Evolutionary conservation across 768 basidiomycete species (phyloP).

Genomic region (Hypholoma fasciculare): DNA sequence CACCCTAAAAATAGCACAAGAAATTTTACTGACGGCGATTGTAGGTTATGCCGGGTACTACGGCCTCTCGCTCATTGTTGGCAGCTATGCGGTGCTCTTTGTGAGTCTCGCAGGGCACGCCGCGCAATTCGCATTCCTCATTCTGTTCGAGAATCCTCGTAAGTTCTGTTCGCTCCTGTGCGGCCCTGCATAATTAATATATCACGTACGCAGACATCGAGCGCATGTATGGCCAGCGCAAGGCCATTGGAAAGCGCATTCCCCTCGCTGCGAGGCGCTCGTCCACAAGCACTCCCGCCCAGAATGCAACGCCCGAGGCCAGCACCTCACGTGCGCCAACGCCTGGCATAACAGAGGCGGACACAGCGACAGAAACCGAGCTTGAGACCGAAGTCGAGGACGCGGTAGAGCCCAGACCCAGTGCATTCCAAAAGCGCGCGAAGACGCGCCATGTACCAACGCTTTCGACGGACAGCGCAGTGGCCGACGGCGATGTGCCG

Average conservation of each 20-base stretch:
- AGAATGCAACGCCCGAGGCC: neutral
- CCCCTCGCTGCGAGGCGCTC: constrained; percentile 40
- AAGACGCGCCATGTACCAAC: constrained; percentile 30
- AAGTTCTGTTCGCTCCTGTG: constrained; percentile 29
- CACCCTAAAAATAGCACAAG: constrained; percentile 1
- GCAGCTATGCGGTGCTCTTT: constrained; percentile 89
- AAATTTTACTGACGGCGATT: neutral
- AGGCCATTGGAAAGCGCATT: constrained; percentile 83
- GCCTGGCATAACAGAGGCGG: constrained; percentile 69
- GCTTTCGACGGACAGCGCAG: constrained; percentile 34
- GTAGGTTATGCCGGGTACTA: constrained; percentile 97
- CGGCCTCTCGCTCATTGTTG: constrained; percentile 87
- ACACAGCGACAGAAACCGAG: constrained; percentile 73
- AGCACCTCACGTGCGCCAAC: constrained; percentile 38
- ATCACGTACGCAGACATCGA: constrained; percentile 71
- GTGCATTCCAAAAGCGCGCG: constrained; percentile 14
- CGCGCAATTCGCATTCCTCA: constrained; percentile 93
- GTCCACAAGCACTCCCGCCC: neutral
- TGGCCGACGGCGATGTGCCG: constrained; percentile 12
- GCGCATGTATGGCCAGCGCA: constrained; percentile 89
- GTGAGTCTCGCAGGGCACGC: constrained; percentile 94
- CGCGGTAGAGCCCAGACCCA: constrained; percentile 17
- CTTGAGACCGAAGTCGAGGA: constrained; percentile 61
- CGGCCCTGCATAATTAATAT: neutral
- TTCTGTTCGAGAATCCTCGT: constrained; percentile 98